Evolutionary conservation across 1,139 yeast species (phyloP), one percentile per base, ranked within the genome.

Genomic region (Blastobotrys ciferrii): DNA sequence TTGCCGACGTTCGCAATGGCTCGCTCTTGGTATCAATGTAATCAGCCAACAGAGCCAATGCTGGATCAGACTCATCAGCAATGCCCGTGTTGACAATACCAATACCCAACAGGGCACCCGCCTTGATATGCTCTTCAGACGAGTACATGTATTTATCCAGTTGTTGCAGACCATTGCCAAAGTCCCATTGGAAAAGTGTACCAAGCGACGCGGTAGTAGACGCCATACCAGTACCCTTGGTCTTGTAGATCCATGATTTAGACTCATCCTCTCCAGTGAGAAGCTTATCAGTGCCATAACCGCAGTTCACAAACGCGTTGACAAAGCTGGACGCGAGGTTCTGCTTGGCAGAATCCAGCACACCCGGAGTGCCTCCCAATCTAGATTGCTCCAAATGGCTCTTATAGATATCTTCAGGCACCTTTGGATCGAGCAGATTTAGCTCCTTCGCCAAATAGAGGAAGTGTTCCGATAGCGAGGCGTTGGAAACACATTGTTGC

Each of bases 291-390:
- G 80, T 77, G 54, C 95, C 91, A 63, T 81, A 91, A 50, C 98
- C 98, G 59, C 92, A 80, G 68, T 92, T 94, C 58, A 89, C 77
- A 65, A 91, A 88, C 2, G 92, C 87, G 64, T 89, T 94, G 46
- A 91, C 98, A 69, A 94, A 92, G 15, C 94, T 81, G 4, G 95
- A 83, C n/a, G 98, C 98, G 61, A 92, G 76, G 66, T 91, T 92
- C 68, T 92, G 98, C 65, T 89, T 91, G 15, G 97, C 96, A 39
- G 96, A 87, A 67, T 89, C 97, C 57, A 89, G 74, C n/a, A 85
- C 78, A 1, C 72, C 70, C 2, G 85, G 78, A 30, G 81, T 75
- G 31, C 84, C 76, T 6, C 84, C 81, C 51, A 77, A 75, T 52
- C 77, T 73, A 15, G 86, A 72, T 56, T 76, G 80, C 63, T 91